phyloP scores from a whole-genome alignment of 2,329 filamentous ascomycete species.

The Apiospora marii region DNA sequence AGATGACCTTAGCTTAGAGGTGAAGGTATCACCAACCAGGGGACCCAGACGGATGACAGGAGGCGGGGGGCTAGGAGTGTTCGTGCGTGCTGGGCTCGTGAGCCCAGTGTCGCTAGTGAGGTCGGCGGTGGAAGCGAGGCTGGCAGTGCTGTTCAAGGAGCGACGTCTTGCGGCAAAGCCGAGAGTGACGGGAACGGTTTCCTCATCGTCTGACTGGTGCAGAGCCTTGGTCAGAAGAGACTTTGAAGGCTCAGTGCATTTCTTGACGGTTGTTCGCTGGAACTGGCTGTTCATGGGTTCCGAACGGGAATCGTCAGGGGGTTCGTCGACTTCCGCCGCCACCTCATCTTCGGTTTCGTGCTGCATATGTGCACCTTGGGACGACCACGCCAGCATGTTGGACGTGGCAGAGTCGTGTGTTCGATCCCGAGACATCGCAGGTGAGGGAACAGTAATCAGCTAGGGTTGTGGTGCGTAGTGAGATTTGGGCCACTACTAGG shows the following conservation, averaged over 20 bases:
- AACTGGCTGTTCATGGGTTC: conserved; percentile 48
- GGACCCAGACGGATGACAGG: conserved; percentile 62
- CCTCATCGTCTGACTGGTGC: conserved; percentile 67
- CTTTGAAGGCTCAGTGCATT: conserved; percentile 66
- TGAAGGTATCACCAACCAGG: conserved; percentile 43
- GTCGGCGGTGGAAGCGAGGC: conserved; percentile 84
- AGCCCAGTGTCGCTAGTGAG: conserved; percentile 94
- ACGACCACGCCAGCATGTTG: conserved; percentile 55
- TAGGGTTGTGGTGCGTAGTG: background rate
- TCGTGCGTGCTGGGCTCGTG: conserved; percentile 87
- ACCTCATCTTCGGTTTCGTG: conserved; percentile 65
- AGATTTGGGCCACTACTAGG: background rate
- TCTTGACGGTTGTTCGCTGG: conserved; percentile 56
- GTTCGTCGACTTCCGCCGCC: conserved; percentile 83
- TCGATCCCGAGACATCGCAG: conserved; percentile 46
- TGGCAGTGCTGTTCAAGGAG: conserved; percentile 82
- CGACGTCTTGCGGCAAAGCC: conserved; percentile 55
- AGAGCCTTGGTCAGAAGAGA: conserved; percentile 90
- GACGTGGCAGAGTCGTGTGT: conserved; percentile 48
- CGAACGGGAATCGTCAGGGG: conserved; percentile 69
- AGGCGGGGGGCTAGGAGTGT: conserved; percentile 87
- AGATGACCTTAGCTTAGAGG: conserved; percentile 37
- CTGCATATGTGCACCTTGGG: conserved; percentile 53
- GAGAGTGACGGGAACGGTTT: conserved; percentile 48
- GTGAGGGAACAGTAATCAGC: background rate